A percentile compares a stretch with the other conserved stretches of the same genome.
Evolutionary conservation across 1,284 basidiomycete species (phyloP).

Genomic region (Puccinia hordei): DNA sequence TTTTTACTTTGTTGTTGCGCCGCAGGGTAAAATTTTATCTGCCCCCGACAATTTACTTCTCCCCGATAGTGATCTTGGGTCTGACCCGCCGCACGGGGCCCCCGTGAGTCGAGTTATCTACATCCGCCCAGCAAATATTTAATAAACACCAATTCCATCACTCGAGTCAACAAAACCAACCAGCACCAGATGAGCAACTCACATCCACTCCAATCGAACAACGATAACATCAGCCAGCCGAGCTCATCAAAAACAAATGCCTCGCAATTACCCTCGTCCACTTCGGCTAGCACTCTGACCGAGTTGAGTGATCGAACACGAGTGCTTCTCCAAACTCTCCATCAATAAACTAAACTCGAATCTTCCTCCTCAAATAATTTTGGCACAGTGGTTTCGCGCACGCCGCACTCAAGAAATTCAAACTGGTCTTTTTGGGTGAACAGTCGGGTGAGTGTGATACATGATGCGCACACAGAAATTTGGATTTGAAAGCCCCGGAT

Average conservation of each 20-base stretch:
- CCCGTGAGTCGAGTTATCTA: too few species aligned
- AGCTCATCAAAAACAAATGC: conserved; percentile 2
- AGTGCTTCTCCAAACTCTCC: background rate
- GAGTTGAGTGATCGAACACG: conserved; percentile 31
- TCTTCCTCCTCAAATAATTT: too few species aligned
- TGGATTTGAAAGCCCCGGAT: conserved; percentile 6
- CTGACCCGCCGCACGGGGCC: too few species aligned
- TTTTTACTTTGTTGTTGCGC: too few species aligned
- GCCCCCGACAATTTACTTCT: too few species aligned
- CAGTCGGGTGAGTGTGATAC: conserved; percentile 62
- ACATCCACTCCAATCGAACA: conserved; percentile 2
- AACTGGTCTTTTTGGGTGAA: conserved; percentile 78
- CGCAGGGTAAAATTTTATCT: too few species aligned
- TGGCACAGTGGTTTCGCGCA: conserved; percentile 56
- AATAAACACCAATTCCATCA: too few species aligned
- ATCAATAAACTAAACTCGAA: background rate
- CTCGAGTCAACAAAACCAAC: background rate
- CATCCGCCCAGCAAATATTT: too few species aligned
- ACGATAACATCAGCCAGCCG: background rate
- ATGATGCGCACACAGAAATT: conserved; percentile 84
- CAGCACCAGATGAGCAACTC: conserved; percentile 12
- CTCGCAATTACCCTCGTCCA: background rate
- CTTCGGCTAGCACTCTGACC: conserved; percentile 7
- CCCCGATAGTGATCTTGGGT: too few species aligned
- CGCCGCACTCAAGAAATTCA: conserved; percentile 75